These are phyloP conservation scores for Candida boidinii DNA, from an alignment of 805 yeast genomes.

Conservation along the genomic window DNA sequence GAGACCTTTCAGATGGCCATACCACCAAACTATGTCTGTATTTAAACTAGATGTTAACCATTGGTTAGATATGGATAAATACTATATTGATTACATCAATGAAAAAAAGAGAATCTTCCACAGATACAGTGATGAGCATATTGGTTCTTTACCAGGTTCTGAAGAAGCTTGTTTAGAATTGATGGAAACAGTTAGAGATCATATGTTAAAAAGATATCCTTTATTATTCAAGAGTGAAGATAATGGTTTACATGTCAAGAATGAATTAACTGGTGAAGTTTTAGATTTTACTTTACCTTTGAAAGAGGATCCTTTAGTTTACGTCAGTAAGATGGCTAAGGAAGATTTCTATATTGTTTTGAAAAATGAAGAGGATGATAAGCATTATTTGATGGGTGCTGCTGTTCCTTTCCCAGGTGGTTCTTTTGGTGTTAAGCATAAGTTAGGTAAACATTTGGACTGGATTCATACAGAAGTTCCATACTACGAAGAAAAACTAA, in stretches of 20 bases:
- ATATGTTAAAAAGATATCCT: slow-evolving; percentile 57
- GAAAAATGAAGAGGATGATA: slow-evolving; percentile 42
- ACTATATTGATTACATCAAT: slow-evolving; percentile 55
- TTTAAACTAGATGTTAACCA: slow-evolving; percentile 64
- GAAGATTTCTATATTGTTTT: slow-evolving; percentile 65
- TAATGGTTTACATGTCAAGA: slow-evolving; percentile 43
- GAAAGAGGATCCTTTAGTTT: slow-evolving; percentile 54
- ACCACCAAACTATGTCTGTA: slow-evolving; percentile 72
- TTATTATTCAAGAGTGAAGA: slow-evolving; percentile 43
- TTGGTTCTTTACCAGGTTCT: slow-evolving; percentile 60
- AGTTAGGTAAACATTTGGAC: slow-evolving; percentile 55
- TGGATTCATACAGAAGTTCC: slow-evolving; percentile 64
- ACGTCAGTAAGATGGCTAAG: slow-evolving; percentile 61
- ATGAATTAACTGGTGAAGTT: slow-evolving; percentile 54
- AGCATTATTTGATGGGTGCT: slow-evolving; percentile 60
- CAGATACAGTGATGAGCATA: slow-evolving; percentile 50
- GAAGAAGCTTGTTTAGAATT: slow-evolving; percentile 54
- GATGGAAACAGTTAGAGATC: slow-evolving; percentile 53
- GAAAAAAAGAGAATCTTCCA: slow-evolving; percentile 54
- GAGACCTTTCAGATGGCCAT: slow-evolving; percentile 78
- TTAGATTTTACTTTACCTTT: slow-evolving; percentile 54
- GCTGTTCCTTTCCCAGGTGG: slow-evolving; percentile 81
- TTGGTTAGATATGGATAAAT: slow-evolving; percentile 77
- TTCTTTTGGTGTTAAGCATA: slow-evolving; percentile 51
- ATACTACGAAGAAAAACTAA: slow-evolving; percentile 55